Conservation (phyloP, 2,329 filamentous ascomycete genomes). For the Venturia asperata region DNA sequence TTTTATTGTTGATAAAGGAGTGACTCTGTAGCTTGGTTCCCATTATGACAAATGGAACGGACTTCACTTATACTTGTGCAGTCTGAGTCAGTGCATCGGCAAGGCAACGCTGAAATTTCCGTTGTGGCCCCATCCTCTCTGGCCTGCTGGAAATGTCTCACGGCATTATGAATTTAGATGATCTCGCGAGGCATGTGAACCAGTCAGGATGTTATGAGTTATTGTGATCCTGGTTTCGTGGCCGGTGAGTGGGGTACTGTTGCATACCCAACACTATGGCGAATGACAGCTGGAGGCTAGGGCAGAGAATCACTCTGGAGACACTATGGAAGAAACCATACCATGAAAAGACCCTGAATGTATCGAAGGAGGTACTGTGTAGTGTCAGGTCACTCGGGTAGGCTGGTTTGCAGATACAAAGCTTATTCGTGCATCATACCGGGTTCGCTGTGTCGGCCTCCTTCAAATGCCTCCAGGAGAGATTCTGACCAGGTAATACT, state of each 20-base stretch:
- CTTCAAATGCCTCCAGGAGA: neutral
- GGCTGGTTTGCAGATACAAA: neutral
- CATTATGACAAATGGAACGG: neutral
- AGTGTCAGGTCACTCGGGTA: neutral
- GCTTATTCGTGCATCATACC: neutral
- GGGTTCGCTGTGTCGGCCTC: neutral
- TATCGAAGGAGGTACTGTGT: neutral
- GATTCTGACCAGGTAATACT: neutral
- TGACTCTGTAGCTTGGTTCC: neutral
- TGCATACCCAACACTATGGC: neutral
- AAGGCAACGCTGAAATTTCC: constrained; percentile 10
- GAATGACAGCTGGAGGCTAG: neutral
- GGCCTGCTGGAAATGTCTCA: neutral
- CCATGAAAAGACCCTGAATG: neutral
- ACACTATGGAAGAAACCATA: constrained; percentile 10
- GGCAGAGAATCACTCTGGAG: neutral
- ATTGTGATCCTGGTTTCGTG: neutral
- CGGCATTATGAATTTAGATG: constrained; percentile 1
- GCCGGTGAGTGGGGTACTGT: neutral
- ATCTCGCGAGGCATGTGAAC: constrained; percentile 1
- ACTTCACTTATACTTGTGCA: neutral
- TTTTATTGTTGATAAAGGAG: neutral
- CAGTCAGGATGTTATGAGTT: neutral
- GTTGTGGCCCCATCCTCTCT: neutral
- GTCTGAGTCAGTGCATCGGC: neutral